A percentile compares a stretch with the other conserved stretches of the same genome.
Evolutionary conservation across 108 stramenopile species (phyloP).

Genomic region (Cyclostephanos invisitatus): DNA sequence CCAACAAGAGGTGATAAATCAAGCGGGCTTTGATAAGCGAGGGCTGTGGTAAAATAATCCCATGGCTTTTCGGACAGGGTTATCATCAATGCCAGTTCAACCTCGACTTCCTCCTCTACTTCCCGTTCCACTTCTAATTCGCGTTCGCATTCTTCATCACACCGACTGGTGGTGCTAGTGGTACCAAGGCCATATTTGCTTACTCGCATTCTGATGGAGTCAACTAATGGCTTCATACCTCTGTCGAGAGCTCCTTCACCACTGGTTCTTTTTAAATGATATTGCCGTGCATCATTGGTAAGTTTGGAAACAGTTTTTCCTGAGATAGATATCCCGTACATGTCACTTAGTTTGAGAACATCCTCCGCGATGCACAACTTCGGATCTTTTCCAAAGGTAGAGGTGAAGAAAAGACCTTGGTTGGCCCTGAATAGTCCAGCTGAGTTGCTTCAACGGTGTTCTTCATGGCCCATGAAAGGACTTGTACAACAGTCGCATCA

Average conservation of each 20-base stretch:
- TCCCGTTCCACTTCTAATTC: conserved; percentile 52
- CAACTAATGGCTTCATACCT: not conserved
- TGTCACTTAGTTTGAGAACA: conserved; percentile 17
- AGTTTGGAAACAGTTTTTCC: conserved; percentile 5
- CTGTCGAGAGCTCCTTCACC: conserved; percentile 8
- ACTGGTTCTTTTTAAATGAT: conserved; percentile 29
- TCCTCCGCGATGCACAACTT: conserved; percentile 21
- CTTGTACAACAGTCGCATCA: conserved; percentile 30
- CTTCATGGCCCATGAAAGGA: conserved; percentile 52
- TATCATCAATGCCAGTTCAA: conserved; percentile 37
- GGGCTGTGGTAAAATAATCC: conserved; percentile 15
- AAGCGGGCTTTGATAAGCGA: not conserved
- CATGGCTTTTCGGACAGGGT: conserved; percentile 35
- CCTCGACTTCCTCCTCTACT: conserved; percentile 51
- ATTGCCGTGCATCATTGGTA: conserved; percentile 2
- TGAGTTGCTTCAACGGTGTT: conserved; percentile 51
- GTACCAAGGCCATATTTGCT: conserved; percentile 24
- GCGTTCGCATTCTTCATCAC: conserved; percentile 60
- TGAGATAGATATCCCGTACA: conserved; percentile 34
- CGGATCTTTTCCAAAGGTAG: conserved; percentile 22
- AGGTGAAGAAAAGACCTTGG: conserved; percentile 47
- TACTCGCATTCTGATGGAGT: not conserved
- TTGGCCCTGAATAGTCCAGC: conserved; percentile 40
- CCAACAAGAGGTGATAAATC: conserved; percentile 2
- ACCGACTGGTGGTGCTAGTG: conserved; percentile 4